Base-by-base conservation (phyloP, 371 early-diverging fungal species). In the Saksenaea vasiformis region DNA sequence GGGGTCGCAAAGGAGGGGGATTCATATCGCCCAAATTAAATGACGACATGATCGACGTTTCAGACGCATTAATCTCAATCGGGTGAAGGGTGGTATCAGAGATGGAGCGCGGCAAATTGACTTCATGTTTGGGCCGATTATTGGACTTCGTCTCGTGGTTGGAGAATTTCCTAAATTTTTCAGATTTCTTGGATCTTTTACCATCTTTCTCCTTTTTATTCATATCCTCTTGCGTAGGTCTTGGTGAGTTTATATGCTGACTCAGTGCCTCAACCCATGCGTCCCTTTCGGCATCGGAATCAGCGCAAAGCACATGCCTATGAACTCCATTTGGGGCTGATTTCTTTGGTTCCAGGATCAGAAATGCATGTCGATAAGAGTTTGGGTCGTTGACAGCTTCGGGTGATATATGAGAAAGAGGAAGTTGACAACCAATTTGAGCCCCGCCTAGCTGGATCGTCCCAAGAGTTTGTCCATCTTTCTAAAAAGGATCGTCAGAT, bases 271-370 rank as follows among this genome's bases (percentile, higher is more conserved):
- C 80, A 0, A 95, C 88, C 95, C 95, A 96, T 43, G 87, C 87
- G 67, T 95, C 95, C 31, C 95, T 80, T 64, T 96, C 96, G 26
- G 72, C 71, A 64, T 94, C 95, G 10, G 89, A 90, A 26, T 90
- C 93, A 13, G 95, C 95, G 73, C 91, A 93, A 22, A 97, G 87
- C 26, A 93, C 86, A 66, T 93, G 92, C 15, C 88, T 72, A 31
- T 77, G 71, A 0, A 85, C 74, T 26, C 85, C 82, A 60, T 82
- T 85, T 41, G 84, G 78, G 31, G 84, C 63, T 22, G 78, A 70
- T 58, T 82, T 85, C 67, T 83, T 84, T 13, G 74, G 83, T 63
- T 93, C 93, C 44, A 84, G 70, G 26, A 91, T 85, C 26, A 93
- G 65, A 70, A 93, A 90, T 17, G 90, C 92, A 68, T 91, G 91